Conservation (phyloP, 202 grass and related monocot species). For the Carex arenaria region DNA sequence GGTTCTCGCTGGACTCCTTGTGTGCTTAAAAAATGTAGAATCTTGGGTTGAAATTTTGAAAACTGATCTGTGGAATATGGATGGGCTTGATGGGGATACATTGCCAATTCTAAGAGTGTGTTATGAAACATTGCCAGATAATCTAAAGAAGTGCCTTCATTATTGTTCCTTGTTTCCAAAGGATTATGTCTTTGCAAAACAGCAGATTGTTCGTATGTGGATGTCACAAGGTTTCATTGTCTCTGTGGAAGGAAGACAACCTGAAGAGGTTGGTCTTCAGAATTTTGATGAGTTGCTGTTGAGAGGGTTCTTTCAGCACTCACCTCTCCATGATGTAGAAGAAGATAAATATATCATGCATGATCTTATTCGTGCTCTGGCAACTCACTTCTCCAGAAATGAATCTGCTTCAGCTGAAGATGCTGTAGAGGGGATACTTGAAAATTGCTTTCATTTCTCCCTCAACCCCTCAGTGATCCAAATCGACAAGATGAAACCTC, state of each 20-base stretch:
- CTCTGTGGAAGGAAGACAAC: background rate
- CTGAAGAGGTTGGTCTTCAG: background rate
- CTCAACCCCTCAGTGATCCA: background rate
- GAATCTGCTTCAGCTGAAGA: background rate
- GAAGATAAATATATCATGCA: conserved; percentile 32
- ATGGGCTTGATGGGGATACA: background rate
- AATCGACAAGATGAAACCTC: background rate
- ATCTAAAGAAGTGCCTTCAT: conserved; percentile 19
- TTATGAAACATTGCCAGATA: conserved; percentile 16
- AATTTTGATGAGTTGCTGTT: conserved; percentile 24
- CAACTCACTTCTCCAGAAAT: conserved; percentile 18
- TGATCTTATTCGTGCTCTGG: conserved; percentile 28
- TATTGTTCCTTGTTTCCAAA: conserved; percentile 38
- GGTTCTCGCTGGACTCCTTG: conserved; percentile 12
- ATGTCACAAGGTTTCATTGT: conserved; percentile 11
- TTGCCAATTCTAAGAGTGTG: conserved; percentile 26
- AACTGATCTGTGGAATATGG: conserved; percentile 21
- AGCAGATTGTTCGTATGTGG: conserved; percentile 26
- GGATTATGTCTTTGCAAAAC: conserved; percentile 24
- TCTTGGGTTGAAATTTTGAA: conserved; percentile 25
- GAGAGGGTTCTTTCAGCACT: conserved; percentile 24
- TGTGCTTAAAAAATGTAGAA: background rate
- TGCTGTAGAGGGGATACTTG: background rate
- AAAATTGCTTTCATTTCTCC: background rate
- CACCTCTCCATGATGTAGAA: background rate